Percentiles rank a stretch among this genome's conserved stretches.
phyloP scores from a whole-genome alignment of 169 alveolate species.

The Amoebophrya sp. region DNA sequence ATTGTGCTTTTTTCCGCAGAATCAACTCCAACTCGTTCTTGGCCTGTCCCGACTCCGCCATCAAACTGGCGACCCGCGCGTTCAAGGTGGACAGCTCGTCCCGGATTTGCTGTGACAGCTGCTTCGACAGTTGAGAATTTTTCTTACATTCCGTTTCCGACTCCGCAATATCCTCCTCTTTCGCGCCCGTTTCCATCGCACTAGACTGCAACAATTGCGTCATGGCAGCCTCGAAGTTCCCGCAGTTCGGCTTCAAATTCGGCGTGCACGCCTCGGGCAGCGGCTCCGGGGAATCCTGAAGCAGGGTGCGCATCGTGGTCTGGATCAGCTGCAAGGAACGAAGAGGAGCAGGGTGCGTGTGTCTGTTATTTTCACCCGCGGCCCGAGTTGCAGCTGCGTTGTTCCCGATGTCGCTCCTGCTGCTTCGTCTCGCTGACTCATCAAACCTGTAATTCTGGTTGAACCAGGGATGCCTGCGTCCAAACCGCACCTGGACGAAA shows the following conservation, averaged over 20 bases:
- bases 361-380: too few relatives aligned
- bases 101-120: background rate
- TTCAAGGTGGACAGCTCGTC: background rate
- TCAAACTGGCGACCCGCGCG: background rate
- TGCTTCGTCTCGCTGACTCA: too few relatives aligned
- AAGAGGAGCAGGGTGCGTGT: too few relatives aligned
- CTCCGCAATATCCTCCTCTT: background rate
- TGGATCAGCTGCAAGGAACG: background rate
- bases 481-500: too few relatives aligned
- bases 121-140: too few relatives aligned
- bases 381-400: too few relatives aligned
- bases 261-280: background rate
- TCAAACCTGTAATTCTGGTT: too few relatives aligned
- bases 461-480: too few relatives aligned
- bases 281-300: background rate
- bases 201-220: background rate
- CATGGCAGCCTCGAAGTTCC: background rate
- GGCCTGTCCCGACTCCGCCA: background rate
- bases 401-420: too few relatives aligned
- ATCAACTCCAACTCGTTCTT: background rate
- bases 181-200: background rate
- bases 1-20: background rate
- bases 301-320: background rate
- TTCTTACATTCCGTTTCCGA: too few relatives aligned
- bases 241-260: background rate